phyloP scores from a whole-genome alignment of 2,329 filamentous ascomycete genomes.

The Fusarium sp. region DNA sequence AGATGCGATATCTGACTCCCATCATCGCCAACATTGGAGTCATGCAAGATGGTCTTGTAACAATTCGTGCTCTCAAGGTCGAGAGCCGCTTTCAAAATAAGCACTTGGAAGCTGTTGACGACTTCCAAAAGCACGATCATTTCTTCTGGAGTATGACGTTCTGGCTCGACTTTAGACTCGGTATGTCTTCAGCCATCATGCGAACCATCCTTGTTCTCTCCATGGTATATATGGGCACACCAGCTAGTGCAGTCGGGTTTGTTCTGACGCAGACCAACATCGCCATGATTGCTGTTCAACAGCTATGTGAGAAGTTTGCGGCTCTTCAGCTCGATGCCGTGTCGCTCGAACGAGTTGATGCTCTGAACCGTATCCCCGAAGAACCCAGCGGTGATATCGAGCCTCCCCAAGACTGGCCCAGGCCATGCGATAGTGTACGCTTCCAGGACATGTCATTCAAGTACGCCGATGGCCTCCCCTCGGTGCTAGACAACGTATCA shows the following conservation, averaged over 20 bases:
- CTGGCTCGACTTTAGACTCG: slow-evolving; percentile 84
- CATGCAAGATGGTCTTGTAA: slow-evolving; percentile 84
- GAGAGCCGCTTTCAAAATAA: slow-evolving; percentile 81
- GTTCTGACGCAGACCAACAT: slow-evolving; percentile 68
- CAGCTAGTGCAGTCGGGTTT: slow-evolving; percentile 83
- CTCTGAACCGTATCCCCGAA: slow-evolving; percentile 80
- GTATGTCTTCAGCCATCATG: slow-evolving; percentile 68
- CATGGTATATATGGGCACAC: slow-evolving; percentile 78
- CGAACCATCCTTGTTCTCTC: slow-evolving; percentile 78
- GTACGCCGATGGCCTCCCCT: slow-evolving; percentile 81
- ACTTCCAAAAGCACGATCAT: slow-evolving; percentile 94
- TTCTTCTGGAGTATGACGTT: slow-evolving; percentile 92
- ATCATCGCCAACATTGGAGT: slow-evolving; percentile 94
- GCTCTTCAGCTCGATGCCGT: slow-evolving; percentile 92
- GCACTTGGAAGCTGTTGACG: slow-evolving; percentile 83
- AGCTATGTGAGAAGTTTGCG: slow-evolving; percentile 81
- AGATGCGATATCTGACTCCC: slow-evolving; percentile 89
- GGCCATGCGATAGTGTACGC: slow-evolving; percentile 73
- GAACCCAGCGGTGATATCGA: slow-evolving; percentile 73
- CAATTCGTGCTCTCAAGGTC: slow-evolving; percentile 83
- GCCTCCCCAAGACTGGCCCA: slow-evolving; percentile 82
- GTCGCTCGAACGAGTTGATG: slow-evolving; percentile 85
- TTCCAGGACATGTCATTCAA: slow-evolving; percentile 82
- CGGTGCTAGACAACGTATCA: slow-evolving; percentile 73
- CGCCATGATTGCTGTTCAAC: slow-evolving; percentile 50